Conservation (phyloP, 177 flowering plant species). For the Vitis hybrid region DNA sequence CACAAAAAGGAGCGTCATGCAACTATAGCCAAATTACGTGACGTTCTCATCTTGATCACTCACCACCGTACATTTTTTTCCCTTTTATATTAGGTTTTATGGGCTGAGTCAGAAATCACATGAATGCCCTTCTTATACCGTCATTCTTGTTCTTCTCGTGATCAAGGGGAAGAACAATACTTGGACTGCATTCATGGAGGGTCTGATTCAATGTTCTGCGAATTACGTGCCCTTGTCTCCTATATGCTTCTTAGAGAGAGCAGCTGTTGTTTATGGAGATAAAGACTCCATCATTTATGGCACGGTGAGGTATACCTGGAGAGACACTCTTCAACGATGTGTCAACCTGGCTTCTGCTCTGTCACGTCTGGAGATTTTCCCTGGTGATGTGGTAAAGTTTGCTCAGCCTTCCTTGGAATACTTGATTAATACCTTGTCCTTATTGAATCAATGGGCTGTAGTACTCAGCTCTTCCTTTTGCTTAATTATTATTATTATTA, state of each 20-base stretch:
- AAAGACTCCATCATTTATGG: constrained; percentile 44
- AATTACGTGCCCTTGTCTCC: constrained; percentile 56
- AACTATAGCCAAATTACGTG: no score
- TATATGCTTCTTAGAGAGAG: constrained; percentile 51
- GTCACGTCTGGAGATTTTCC: constrained; percentile 44
- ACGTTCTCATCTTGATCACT: no score
- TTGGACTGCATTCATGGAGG: constrained; percentile 27
- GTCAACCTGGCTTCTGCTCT: constrained; percentile 65
- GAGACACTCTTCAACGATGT: constrained; percentile 50
- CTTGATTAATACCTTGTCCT: no score
- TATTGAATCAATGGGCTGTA: no score
- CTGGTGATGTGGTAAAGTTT: constrained; percentile 52
- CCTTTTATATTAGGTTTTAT: no score
- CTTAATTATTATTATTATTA: no score
- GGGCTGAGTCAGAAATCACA: no score
- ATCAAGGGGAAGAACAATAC: no score
- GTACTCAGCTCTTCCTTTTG: no score
- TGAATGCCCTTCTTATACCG: no score
- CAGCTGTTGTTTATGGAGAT: constrained; percentile 40
- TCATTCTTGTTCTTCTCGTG: no score
- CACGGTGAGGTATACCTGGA: constrained; percentile 41
- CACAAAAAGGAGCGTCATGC: not conserved
- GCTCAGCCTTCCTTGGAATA: not conserved
- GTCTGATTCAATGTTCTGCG: constrained; percentile 40
- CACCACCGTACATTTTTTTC: no score